Base-by-base conservation (phyloP, 139 green algal species). In the Dunaliella primolecta region DNA sequence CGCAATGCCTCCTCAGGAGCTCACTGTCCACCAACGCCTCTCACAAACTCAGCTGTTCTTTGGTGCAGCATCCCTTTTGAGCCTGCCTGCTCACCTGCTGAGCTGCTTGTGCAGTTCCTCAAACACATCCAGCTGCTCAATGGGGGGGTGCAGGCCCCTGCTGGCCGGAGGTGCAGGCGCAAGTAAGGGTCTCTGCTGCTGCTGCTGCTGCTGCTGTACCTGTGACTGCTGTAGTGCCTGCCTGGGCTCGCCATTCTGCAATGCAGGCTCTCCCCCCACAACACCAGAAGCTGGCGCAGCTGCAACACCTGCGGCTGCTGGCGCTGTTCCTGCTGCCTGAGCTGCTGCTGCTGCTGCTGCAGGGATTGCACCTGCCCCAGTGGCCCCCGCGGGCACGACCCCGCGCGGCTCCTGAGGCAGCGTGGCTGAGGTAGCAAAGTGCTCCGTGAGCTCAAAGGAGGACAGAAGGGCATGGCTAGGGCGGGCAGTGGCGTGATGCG, bases 391-490 rank as follows among this genome's bases (percentile, higher is more conserved):
- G 57, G 29, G 30, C 72, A 78, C 72, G 11, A 36, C 29, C 21
- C 29, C 30, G 11, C 21, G 15, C 11, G 29, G 29, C 29, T 33
- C 30, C 21, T 78, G 72, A 78, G 72, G 30, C 21, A 64, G 46
- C 46, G 46, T 20, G 72, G 30, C 11, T 78, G 21, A n/a, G 57
- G 38, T 38, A 30, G 83, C 75, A 38, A 86, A 35, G 37, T 86
- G 83, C 46, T 86, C 83, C 25, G 81, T 82, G 23, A 86, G 74
- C 83, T 86, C 83, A 82, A 86, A 86, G 36, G 83, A 86, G 23
- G 83, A 77, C 37, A 78, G 57, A 25, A n/a, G 57, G 11, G 34
- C n/a, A 30, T 70, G 35, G 35, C 2, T 56, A 34, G 46, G 80
- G 27, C 36, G 33, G 71, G n/a, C 24, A 27, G 71, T 2, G 3